Base-by-base conservation (phyloP, 1,284 basidiomycete genomes). In the Singerocomus rubriflavus region DNA sequence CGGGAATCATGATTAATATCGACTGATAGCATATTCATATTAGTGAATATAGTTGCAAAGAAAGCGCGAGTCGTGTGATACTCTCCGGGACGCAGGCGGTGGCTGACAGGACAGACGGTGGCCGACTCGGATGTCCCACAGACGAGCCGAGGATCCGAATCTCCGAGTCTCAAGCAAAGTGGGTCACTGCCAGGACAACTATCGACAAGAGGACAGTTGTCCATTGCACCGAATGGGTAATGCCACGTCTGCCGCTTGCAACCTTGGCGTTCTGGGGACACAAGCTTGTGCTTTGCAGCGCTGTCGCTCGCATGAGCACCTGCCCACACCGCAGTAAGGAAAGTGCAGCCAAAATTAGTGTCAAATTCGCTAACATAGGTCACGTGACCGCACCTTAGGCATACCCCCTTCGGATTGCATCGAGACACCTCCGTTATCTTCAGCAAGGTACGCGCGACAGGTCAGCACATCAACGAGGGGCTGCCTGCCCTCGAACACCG, bases 381-480 rank as follows among this genome's bases (percentile, higher is more conserved):
- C 32, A 16, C 17, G 2, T 5, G 26, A 30, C 45, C 69, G 13
- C 45, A 78, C 74, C 65, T 73, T 71, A 5, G 77, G 76, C 61
- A 68, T 68, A 13, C 77, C 77, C 35, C 57, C 62, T 5, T 58
- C 52, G 6, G 70, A 67, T 29, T 59, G 57, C 14, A 71, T 63
- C 16, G 52, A 60, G n/a, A 78, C 65, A 30, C 72, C 75, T 6
- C 81, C 82, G 16, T 69, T 63, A 5, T 64, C 66, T 51, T 74
- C 75, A 0, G 80, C 78, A 8, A 58, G 62, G 46, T 77, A 66
- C 38, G 65, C 67, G 27, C 68, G 72, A 61, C 85, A 87, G 2
- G 78, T 76, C 26, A 88, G 63, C 16, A 84, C 74, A 56, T 89
- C 84, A 26, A 88, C 75, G 9, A 89, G 69, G n/a, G 62, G 68